phyloP scores from a whole-genome alignment of 2,329 filamentous ascomycete species.

The Periconia sp. region DNA sequence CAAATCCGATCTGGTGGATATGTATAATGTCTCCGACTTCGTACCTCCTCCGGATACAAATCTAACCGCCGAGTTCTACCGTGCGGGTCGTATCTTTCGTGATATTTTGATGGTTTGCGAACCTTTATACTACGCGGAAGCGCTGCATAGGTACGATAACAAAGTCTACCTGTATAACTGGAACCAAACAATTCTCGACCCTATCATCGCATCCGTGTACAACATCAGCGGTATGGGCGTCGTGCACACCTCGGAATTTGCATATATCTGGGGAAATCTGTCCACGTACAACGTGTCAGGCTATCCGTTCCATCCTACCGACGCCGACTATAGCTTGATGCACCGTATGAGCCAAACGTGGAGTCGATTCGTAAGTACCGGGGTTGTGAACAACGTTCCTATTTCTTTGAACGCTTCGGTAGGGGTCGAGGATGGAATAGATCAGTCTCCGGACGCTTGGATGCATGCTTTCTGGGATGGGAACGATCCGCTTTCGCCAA shows the following conservation, averaged over 20 bases:
- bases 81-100: constrained; percentile 52
- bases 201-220: constrained; percentile 40
- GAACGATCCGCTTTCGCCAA: constrained; percentile 13
- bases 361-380: constrained; percentile 50
- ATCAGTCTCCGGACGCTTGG: constrained; percentile 35
- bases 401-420: constrained; percentile 10
- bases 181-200: constrained; percentile 58
- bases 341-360: constrained; percentile 50
- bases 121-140: constrained; percentile 47
- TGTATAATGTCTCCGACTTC: constrained; percentile 50
- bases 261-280: constrained; percentile 52
- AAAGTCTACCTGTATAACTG: constrained; percentile 54
- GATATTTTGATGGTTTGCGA: constrained; percentile 57
- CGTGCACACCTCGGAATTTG: constrained; percentile 57
- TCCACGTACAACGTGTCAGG: constrained; percentile 46
- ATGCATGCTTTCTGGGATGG: constrained; percentile 37
- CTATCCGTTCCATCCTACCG: constrained; percentile 37
- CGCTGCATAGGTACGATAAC: constrained; percentile 42
- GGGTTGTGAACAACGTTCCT: constrained; percentile 18
- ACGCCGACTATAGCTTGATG: constrained; percentile 46
- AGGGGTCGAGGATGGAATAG: constrained; percentile 41
- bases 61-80: constrained; percentile 53
- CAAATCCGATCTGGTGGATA: constrained; percentile 27
- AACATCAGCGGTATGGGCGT: constrained; percentile 47
- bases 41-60: constrained; percentile 38